These are phyloP conservation scores for Hypoxylon perforatum DNA, from an alignment of 495 filamentous ascomycete species.

Conservation along the genomic window DNA sequence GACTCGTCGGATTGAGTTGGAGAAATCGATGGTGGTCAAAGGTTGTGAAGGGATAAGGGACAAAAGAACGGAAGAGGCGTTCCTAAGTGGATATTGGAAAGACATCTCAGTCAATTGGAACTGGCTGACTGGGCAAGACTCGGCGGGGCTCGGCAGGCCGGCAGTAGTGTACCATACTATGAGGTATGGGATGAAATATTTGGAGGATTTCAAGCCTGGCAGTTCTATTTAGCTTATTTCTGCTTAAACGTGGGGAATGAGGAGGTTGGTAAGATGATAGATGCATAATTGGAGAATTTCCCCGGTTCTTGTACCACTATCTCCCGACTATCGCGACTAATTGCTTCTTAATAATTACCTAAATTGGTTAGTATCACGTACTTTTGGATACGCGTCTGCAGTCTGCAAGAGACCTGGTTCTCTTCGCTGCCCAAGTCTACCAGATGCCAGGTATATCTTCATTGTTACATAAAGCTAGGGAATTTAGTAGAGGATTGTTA, in stretches of 20 bases:
- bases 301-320: no score
- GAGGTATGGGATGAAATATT: no score
- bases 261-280: not conserved
- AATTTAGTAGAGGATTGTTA: constrained; percentile 20
- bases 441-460: no score
- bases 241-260: not conserved
- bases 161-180: no score
- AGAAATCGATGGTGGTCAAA: not conserved
- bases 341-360: constrained; percentile 3
- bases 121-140: not conserved
- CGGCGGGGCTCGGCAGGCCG: constrained; percentile 19
- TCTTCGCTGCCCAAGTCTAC: no score
- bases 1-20: not conserved
- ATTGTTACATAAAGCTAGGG: no score
- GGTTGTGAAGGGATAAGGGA: no score
- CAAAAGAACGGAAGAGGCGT: no score
- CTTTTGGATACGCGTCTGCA: constrained; percentile 2
- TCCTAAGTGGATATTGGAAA: not conserved
- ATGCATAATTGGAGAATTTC: constrained; percentile 13
- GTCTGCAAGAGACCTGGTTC: constrained; percentile 17
- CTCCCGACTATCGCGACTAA: no score
- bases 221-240: not conserved
- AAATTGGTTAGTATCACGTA: constrained; percentile 1
- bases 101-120: not conserved
- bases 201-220: not conserved